These are phyloP conservation scores for Carex cristatella DNA, from an alignment of 176 grass and related monocot genomes.

Conservation along the genomic window DNA sequence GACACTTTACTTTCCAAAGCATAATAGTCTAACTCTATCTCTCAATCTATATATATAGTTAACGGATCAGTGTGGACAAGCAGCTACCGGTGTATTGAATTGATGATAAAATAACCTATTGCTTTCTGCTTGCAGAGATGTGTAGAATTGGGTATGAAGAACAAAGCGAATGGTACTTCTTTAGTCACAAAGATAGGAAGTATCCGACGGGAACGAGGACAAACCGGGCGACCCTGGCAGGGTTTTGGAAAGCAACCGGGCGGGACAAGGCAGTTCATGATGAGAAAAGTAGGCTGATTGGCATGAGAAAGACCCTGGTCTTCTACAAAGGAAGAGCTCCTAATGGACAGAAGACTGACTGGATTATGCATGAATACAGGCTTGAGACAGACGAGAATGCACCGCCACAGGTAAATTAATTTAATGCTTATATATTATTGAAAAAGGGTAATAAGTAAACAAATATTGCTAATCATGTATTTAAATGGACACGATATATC, in stretches of 20 bases:
- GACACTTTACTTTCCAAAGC: no score
- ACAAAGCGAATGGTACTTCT: slow-evolving; percentile 58
- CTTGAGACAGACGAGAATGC: slow-evolving; percentile 50
- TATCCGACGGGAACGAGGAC: slow-evolving; percentile 52
- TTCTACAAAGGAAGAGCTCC: slow-evolving; percentile 60
- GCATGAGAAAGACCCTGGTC: slow-evolving; percentile 52
- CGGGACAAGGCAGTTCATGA: slow-evolving; percentile 44
- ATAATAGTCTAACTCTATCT: no score
- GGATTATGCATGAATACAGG: slow-evolving; percentile 54
- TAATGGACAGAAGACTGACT: slow-evolving; percentile 49
- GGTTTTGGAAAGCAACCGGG: slow-evolving; percentile 54
- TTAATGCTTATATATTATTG: not conserved
- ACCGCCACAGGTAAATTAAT: slow-evolving; percentile 35
- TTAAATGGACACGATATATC: not conserved
- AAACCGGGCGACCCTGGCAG: slow-evolving; percentile 40
- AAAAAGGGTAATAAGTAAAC: no score
- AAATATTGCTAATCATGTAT: not conserved
- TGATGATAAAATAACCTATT: not conserved
- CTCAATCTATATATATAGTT: no score
- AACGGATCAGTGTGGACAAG: no score
- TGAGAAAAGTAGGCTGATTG: slow-evolving; percentile 45
- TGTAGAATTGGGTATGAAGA: slow-evolving; percentile 51
- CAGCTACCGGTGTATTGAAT: not conserved
- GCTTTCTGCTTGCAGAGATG: slow-evolving; percentile 22
- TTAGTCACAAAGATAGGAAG: slow-evolving; percentile 56